Evolutionary conservation across 2,329 filamentous ascomycete genomes (phyloP).

Genomic region (Venturia pyrina): DNA sequence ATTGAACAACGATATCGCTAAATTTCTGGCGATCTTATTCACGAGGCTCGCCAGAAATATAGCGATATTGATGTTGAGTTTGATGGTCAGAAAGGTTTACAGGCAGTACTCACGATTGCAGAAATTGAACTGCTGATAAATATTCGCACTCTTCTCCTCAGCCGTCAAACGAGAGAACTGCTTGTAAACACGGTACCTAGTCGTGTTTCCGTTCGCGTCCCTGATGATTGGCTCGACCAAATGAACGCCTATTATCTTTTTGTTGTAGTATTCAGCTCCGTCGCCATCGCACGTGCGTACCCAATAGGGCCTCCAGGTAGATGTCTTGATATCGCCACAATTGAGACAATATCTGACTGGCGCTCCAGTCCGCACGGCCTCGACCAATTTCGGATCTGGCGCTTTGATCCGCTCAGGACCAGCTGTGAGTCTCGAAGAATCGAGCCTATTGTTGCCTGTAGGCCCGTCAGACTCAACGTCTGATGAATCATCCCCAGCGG

Average conservation of each 20-base stretch:
- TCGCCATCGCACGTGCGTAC: slow-evolving; percentile 63
- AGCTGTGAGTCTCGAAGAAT: slow-evolving; percentile 18
- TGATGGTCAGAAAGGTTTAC: background rate
- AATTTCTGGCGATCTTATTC: background rate
- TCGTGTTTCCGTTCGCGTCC: slow-evolving; percentile 52
- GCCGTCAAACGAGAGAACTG: slow-evolving; percentile 50
- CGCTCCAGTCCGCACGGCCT: slow-evolving; percentile 62
- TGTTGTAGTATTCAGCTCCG: slow-evolving; percentile 60
- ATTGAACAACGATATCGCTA: background rate
- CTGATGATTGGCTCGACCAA: slow-evolving; percentile 60
- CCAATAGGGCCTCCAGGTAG: slow-evolving; percentile 91
- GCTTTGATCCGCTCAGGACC: slow-evolving; percentile 54
- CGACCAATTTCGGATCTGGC: slow-evolving; percentile 45
- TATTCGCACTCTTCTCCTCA: slow-evolving; percentile 48
- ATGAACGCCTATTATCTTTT: slow-evolving; percentile 61
- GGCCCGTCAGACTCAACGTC: slow-evolving; percentile 8
- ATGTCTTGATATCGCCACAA: slow-evolving; percentile 90
- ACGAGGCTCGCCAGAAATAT: background rate
- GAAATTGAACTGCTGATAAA: slow-evolving; percentile 62
- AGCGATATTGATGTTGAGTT: background rate
- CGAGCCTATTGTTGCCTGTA: background rate
- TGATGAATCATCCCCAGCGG: slow-evolving; percentile 5
- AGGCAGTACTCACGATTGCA: slow-evolving; percentile 65
- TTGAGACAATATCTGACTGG: slow-evolving; percentile 86
- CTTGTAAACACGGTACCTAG: slow-evolving; percentile 65